Evolutionary conservation across 768 basidiomycete genomes (phyloP).

Genomic region (Leccinum disarticulatum): DNA sequence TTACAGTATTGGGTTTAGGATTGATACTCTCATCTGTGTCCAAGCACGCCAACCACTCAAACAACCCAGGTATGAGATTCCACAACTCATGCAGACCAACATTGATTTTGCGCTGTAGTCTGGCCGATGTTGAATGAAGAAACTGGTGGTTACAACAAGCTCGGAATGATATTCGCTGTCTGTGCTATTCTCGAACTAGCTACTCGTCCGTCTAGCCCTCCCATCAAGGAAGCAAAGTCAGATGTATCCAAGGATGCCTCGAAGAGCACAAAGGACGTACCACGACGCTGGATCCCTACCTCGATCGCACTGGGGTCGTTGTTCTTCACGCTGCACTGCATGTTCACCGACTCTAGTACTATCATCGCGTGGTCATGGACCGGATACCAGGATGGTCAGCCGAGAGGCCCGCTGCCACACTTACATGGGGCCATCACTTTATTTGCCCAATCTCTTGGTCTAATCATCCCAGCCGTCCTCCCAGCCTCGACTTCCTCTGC

Average conservation of each 20-base stretch:
- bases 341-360: slow-evolving; percentile 74
- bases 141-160: slow-evolving; percentile 70
- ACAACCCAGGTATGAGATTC: slow-evolving; percentile 61
- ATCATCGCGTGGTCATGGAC: slow-evolving; percentile 89
- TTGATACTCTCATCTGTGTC: slow-evolving; percentile 63
- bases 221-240: slow-evolving; percentile 5
- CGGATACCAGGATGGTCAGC: slow-evolving; percentile 63
- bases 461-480: slow-evolving; percentile 42
- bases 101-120: slow-evolving; percentile 39
- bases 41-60: slow-evolving; percentile 78
- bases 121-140: slow-evolving; percentile 74
- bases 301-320: slow-evolving; percentile 65
- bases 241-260: background rate
- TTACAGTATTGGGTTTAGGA: slow-evolving; percentile 64
- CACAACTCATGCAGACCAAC: slow-evolving; percentile 1
- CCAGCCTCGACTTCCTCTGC: slow-evolving; percentile 14
- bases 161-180: slow-evolving; percentile 56
- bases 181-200: slow-evolving; percentile 58
- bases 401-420: slow-evolving; percentile 71
- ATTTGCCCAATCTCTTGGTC: slow-evolving; percentile 57
- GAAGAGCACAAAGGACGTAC: slow-evolving; percentile 10
- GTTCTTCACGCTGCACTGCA: slow-evolving; percentile 69
- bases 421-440: slow-evolving; percentile 70
- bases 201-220: slow-evolving; percentile 36
- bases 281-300: slow-evolving; percentile 35